A percentile compares a stretch with the other conserved stretches of the same genome.
phyloP scores from a whole-genome alignment of 176 grass and related monocot genomes.

The Neostapfia colusana region DNA sequence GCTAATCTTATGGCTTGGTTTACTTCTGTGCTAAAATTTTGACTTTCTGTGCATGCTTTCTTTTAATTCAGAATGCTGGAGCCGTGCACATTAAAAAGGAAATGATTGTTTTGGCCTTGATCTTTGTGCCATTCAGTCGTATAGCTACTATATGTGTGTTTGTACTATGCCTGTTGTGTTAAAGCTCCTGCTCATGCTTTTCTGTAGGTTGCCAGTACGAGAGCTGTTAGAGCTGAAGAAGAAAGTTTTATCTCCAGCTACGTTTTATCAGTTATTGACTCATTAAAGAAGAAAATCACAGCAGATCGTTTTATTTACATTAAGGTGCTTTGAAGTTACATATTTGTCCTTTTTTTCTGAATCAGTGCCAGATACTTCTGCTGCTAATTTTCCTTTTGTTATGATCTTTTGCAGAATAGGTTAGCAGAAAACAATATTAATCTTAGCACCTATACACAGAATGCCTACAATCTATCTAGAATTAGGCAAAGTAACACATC shows the following conservation, averaged over 20 bases:
- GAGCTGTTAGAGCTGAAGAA: constrained; percentile 36
- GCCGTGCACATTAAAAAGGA: neutral
- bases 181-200: neutral
- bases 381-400: neutral
- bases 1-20: neutral
- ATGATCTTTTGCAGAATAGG: constrained; percentile 60
- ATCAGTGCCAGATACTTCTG: constrained; percentile 10
- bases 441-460: constrained; percentile 63
- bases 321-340: constrained; percentile 57
- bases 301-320: constrained; percentile 62
- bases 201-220: constrained; percentile 36
- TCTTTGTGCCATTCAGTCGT: constrained; percentile 1
- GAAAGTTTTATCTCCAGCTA: constrained; percentile 42
- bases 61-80: neutral
- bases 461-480: constrained; percentile 57
- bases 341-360: neutral
- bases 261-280: constrained; percentile 59
- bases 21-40: neutral
- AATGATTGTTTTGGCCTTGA: neutral
- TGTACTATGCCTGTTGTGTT: neutral
- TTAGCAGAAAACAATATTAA: constrained; percentile 73
- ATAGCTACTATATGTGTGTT: neutral
- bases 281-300: constrained; percentile 67
- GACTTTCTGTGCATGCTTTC: neutral
- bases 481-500: constrained; percentile 55